Evolutionary conservation across 2,329 filamentous ascomycete genomes (phyloP), one percentile per base, ranked within the genome.

Genomic region (Balansia obtecta): DNA sequence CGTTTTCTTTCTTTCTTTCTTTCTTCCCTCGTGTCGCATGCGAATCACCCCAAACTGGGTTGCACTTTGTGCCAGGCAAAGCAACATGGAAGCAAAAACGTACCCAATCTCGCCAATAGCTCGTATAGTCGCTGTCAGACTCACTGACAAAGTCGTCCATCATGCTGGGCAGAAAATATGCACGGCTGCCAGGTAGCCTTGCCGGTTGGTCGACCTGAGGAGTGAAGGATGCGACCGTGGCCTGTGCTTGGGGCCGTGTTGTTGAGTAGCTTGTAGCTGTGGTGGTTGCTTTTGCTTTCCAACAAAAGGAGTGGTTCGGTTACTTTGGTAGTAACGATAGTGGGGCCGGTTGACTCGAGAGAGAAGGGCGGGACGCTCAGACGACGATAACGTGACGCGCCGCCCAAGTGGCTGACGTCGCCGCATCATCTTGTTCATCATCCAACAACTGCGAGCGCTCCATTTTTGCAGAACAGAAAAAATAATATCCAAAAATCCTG

Each of bases 31-130:
- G 8, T 27, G 27, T 8, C 27, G 27, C 27, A 27, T 27, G 27
- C 4, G 27, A 27, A 27, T 7, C 27, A 7, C 27, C 5, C 27
- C 27, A 27, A 27, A 27, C 8, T 27, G 27, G 7, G 4, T 27
- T 27, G 27, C 27, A 27, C 27, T 5, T 27, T 37, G 34, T 37
- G 34, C 8, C 2, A 37, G 34, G 11, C 15, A 30, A 32, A 39
- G n/a, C n/a, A 45, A 2, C 16, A 47, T 27, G 18, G 12, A 40
- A 47, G 32, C 1, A 16, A 22, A 22, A 34, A 83, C 88, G 73
- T 75, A 97, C 93, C 93, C 93, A 98, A 72, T 98, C 93, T 68
- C 91, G 79, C 93, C 93, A 98, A 69, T 97, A 98, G 71, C 89
- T 97, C 46, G 93, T 96, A 68, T 97, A 98, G 72, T 98, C 93